Base-by-base conservation (phyloP, 768 basidiomycete genomes). In the Lentinula aciculospora region DNA sequence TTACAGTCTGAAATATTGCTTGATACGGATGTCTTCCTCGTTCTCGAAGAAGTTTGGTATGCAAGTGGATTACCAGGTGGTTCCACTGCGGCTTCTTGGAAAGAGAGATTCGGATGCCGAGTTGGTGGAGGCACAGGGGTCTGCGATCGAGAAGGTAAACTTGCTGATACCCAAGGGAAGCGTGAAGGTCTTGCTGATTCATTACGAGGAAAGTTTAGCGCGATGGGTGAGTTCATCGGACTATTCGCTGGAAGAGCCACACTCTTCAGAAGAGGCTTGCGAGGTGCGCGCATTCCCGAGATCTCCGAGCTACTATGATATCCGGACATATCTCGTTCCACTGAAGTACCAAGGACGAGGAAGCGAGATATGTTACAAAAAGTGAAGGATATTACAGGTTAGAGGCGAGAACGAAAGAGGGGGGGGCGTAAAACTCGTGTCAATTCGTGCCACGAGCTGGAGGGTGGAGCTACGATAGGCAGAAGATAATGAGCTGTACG, bases 1-100 rank as follows among this genome's bases (percentile, higher is more conserved):
- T 56, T 28, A 56, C 54, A 28, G 28, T 56, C 54, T n/a, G 54
- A 56, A 13, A 46, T 27, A 31, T 56, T 56, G 19, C 54, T 56
- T 3, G 54, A 56, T 40, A 7, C 44, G 13, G 54, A 56, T 31
- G 37, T 40, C n/a, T 42, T 56, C 12, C 54, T 25, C 23, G 44
- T 56, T 28, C 54, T 56, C 19, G 42, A 23, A 23, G 42, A 8
- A 23, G 19, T 25, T 0, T 21, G 54, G 7, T 28, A 23, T 12
- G 17, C 27, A 19, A 31, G 54, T 13, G 19, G n/a, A 45, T 45
- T 31, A 19, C 13, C 13, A 15, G 32, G 37, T 46, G n/a, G 25
- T 23, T 15, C 5, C 6, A 17, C 8, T 23, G 53, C 37, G 23
- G n/a, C 19, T 34, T 36, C 37, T 21, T 53, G 51, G 51, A 37